Base-by-base conservation (phyloP, 441 rosid species). In the Melastoma candidum region DNA sequence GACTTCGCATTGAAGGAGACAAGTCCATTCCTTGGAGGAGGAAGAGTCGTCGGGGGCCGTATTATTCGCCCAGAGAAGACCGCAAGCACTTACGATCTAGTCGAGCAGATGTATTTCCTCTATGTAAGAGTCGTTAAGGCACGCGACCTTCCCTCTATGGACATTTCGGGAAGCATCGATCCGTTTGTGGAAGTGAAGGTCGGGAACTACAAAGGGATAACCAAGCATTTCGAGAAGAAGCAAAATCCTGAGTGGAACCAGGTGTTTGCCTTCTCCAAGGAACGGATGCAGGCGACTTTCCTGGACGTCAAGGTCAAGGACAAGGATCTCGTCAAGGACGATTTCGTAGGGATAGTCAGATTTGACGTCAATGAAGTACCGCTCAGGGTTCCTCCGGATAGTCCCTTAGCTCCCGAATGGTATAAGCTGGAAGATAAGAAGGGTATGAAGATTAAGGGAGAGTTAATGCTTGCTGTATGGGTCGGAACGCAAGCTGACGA, bases 341-440 rank as follows among this genome's bases (percentile, higher is more conserved):
- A 92, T 45, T 83, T 80, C 53, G 95, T 79, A 2, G 98, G 98
- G 32, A 72, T 79, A 71, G 78, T 85, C 36, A 71, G 89, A 69
- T 85, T 87, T 50, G 95, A 92, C 44, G 71, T 85, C 61, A 83
- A 71, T 46, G 96, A 92, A 75, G 67, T 92, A 36, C 96, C 95
- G 24, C 53, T 87, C 59, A 79, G 98, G 32, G 95, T 85, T 44
- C 95, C 98, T 2, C 96, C 98, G 0, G 95, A 92, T 46, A 87
- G 96, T 48, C 98, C 98, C 62, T 76, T 92, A 56, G 98, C 98
- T 51, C 95, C 98, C 1, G 89, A 87, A 64, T 87, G 98, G 96
- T 85, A 85, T 61, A 72, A 90, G 46, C 84, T 92, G 29, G 83
- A 73, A 68, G 84, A 85, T 61, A 87, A 87, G 75, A 85, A 83